Conservation (phyloP, 257 asterid species). For the Solanum phureja region DNA sequence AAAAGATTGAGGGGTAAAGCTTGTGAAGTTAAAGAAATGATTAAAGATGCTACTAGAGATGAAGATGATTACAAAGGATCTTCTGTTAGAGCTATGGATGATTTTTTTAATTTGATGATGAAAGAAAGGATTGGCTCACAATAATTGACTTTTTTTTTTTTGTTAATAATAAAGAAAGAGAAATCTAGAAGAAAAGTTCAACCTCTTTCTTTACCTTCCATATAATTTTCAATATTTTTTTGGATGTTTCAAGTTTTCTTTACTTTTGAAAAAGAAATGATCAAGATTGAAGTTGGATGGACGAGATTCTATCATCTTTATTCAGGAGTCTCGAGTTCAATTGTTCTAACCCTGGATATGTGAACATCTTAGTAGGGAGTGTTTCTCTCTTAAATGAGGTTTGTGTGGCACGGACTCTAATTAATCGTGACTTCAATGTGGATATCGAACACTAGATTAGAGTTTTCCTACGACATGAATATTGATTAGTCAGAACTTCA, state of each 20-base stretch:
- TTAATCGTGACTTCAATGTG: background rate
- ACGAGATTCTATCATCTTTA: background rate
- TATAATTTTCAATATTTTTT: background rate
- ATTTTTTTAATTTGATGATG: constrained; percentile 21
- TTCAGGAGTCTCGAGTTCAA: background rate
- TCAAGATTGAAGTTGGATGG: background rate
- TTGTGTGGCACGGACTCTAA: fast-evolving
- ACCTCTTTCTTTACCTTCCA: background rate
- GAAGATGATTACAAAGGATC: constrained; percentile 30
- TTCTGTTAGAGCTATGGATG: constrained; percentile 45
- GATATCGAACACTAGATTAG: background rate
- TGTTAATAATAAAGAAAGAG: background rate
- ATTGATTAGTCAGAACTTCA: too few species aligned
- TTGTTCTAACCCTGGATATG: fast-evolving
- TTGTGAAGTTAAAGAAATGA: constrained; percentile 20
- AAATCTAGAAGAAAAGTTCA: background rate
- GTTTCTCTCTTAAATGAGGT: background rate
- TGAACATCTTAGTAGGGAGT: background rate
- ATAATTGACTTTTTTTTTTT: background rate
- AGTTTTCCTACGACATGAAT: too few species aligned
- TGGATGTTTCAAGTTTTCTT: background rate
- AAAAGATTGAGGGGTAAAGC: constrained; percentile 28
- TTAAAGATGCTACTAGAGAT: constrained; percentile 22
- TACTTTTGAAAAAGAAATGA: background rate
- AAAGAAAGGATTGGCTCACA: constrained; percentile 2